Base-by-base conservation (phyloP, 75 land plant genomes). In the Azolla pinnata region DNA sequence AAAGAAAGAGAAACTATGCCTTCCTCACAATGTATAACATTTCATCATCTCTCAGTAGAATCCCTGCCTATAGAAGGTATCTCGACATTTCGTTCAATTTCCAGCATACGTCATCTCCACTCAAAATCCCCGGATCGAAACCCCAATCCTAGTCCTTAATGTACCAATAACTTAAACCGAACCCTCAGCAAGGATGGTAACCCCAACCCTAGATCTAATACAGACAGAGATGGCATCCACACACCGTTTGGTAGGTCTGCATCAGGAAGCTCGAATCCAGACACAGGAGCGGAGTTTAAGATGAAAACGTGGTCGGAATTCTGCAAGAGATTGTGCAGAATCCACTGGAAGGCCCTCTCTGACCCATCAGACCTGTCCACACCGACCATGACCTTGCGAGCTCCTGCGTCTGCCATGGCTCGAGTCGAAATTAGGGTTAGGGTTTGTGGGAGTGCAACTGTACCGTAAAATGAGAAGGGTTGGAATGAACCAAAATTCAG, bases 311-410 rank as follows among this genome's bases (percentile, higher is more conserved):
- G 59, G 24, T 74, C 76, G 29, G 47, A 4, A 19, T 68, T 44
- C 10, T 56, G 34, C 12, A 63, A 19, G n/a, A 74, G 44, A 42
- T 74, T 68, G 42, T 63, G 67, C 19, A 74, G 44, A 33, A 64
- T 62, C 76, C 76, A 74, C 9, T 61, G 73, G 29, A 74, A 74
- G 34, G 76, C 76, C 54, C 51, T 53, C 19, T 76, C 74, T 21
- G 76, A 74, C 2, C 28, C 42, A 9, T 74, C 76, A 9, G 76
- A 56, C 0, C 62, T 67, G 48, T 74, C 76, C 26, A 74, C 73
- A 18, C 67, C 76, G 1, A 66, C 64, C 52, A 74, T 17, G 33
- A 74, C 31, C 67, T 69, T 74, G 48, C 75, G 56, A 17, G 1
- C n/a, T n/a, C n/a, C n/a, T n/a, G n/a, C n/a, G n/a, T n/a, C n/a